Base-by-base conservation (phyloP, 73 alveolate species). In the Loxodes magnus region DNA sequence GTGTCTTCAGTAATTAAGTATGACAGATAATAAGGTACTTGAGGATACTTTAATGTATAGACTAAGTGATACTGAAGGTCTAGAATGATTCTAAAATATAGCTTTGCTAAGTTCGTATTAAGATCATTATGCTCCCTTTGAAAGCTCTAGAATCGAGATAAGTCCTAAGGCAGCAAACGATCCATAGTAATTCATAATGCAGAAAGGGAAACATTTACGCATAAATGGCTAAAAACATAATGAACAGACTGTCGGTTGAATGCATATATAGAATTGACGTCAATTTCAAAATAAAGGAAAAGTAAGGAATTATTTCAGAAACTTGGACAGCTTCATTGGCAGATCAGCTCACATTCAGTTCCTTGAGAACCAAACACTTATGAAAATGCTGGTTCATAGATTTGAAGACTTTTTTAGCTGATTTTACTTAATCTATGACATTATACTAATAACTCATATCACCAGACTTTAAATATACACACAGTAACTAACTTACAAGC, bases 101-200 rank as follows among this genome's bases (percentile, higher is more conserved):
- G 86, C 77, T 55, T 83, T 92, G 23, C 78, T 92, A 5, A 60
- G 94, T 36, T 74, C 95, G 5, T 82, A 65, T 54, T 82, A 92
- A 74, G 99, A 92, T 59, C 69, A 72, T 56, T 92, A 92, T 73
- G 93, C 97, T n/a, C 99, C 99, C 17, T 92, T 77, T 69, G 99
- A 92, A 53, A 74, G 94, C 25, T 93, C 97, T 3, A 66, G 99
- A 54, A 88, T 92, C 6, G 80, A 92, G 66, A 67, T 84, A 28
- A 77, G 86, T 34, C 56, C 81, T 34, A 72, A 69, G 58, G 90
- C 91, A 12, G 38, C 84, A 35, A 77, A 71, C 28, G 88, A 85
- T 62, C 74, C 74, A 33, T 23, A 21, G n/a, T 14, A 10, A 7
- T 1, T 2, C 20, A 21, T 72, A 60, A 28, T 22, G 52, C 35